Evolutionary conservation across 768 basidiomycete species (phyloP), one percentile per base, ranked within the genome.

Genomic region (Pisolithus microcarpus): DNA sequence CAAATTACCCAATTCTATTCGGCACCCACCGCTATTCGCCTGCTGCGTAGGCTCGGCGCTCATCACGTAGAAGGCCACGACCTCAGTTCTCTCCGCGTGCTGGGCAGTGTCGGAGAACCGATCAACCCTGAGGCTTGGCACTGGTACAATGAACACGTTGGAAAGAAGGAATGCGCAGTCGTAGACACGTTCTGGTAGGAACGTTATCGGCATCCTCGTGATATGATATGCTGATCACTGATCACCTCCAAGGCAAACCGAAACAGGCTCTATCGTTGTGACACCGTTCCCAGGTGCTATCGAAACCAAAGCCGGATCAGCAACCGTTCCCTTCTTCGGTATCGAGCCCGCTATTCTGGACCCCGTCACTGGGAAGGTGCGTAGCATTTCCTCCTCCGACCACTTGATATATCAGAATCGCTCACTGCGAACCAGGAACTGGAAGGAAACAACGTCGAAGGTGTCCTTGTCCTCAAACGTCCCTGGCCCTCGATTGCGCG

Each of bases 121-220:
- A 98, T 99, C 75, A 97, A 97, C 70, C 93, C 94, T 24, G 95
- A 97, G 67, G 95, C 95, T 10, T 97, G 96, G 95, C 81, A 94
- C 61, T 98, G 95, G 95, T 96, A 94, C 71, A 92, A 95, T 67
- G 92, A 96, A 62, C 81, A 91, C 62, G 93, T 96, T 49, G 96
- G 95, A 9, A 78, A 80, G 61, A 75, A 70, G 57, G 79, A 97
- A 67, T 94, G 91, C 64, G 91, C 95, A 6, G 84, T 97, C 57
- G 93, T 95, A 38, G 93, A 96, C 70, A 95, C 91, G 4, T 93
- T 82, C 71, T 93, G 90, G 83, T 77, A 56, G 34, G 74, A 24
- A 7, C 11, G 10, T 11, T 10, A 34, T 11, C 10, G 11, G 1
- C 5, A 44, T 7, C n/a, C 48, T 43, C 2, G 16, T 40, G 21